Base-by-base conservation (phyloP, 2,329 filamentous ascomycete genomes). In the Corinectria fuckeliana region DNA sequence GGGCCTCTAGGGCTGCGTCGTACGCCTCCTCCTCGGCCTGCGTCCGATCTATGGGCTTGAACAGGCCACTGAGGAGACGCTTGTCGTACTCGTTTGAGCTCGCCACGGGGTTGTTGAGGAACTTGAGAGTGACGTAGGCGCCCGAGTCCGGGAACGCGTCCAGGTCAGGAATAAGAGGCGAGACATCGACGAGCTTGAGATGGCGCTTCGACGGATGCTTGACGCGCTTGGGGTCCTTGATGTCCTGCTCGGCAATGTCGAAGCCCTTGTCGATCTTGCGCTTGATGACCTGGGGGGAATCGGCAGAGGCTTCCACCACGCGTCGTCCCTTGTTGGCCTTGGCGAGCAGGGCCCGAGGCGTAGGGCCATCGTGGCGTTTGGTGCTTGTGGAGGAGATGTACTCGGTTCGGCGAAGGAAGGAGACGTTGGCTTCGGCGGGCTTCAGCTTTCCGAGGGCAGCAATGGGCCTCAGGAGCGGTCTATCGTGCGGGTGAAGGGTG, bases 401-500 rank as follows among this genome's bases (percentile, higher is more conserved):
- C 76, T 99, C 95, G 56, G 95, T 98, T 71, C 94, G 88, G 58
- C 95, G 92, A 67, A 99, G 85, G 84, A 99, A 99, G 63, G 92
- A 97, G 53, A 97, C 92, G 63, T 90, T 89, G 16, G 89, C 83
- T 63, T 92, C 90, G 62, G 87, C 86, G 39, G 88, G 85, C 68
- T 91, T 91, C 42, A 90, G 89, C 76, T 97, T 96, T 69, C 92
- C 93, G 20, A 99, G 85, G 48, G 92, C 88, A 32, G 92, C 88
- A 32, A 97, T 86, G 5, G 92, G 91, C 72, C 92, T 87, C 61
- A 99, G 86, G 51, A 99, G 88, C 11, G 88, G 85, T 64, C 91
- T 88, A 79, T 99, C 95, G 71, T 91, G 89, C 7, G 93, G 90
- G 69, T 97, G 92, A 54, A 95, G 78, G 9, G 86, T 81, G 10